Evolutionary conservation across 805 yeast genomes (phyloP), one percentile per base, ranked within the genome.

Genomic region (Wickerhamomyces bisporus): DNA sequence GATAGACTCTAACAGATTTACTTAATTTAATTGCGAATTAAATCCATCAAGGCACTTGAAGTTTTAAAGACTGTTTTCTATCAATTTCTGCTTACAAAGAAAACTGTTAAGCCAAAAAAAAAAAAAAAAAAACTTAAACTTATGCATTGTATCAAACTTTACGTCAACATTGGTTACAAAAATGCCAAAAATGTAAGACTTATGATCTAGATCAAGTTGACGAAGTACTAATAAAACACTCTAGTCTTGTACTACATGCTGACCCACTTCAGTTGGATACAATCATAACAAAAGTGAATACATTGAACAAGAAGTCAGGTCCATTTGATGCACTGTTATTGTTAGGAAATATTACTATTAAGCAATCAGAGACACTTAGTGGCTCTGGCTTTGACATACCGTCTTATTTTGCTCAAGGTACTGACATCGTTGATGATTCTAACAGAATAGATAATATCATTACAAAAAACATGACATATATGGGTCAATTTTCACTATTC

Each of bases 311-410:
- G 17, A 80, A 76, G 47, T 78, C 77, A 31, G 88, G 88, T 0
- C 87, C 87, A 0, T 82, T 82, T 49, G 80, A 71, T 32, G 62
- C 71, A 3, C 70, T 73, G 0, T 28, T 81, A 2, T 50, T 80
- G 5, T 47, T 81, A 6, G 85, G 86, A 0, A 74, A 74, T 45
- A 54, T 66, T 1, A 5, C 46, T 1, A 42, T 42, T 1, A 31
- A 33, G 1, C 16, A 17, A 4, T 26, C 35, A 2, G 30, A 27
- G 7, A 19, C 16, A 1, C 25, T 43, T 11, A 17, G 9, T 2
- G 33, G 18, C 6, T 34, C 28, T 5, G 27, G 34, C 1, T 44
- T 48, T 18, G 39, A 38, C 8, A 26, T 35, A 1, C 59, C 49
- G 36, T 53, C 52, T 20, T 58, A 45, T 31, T 47, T 46, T 35